These are phyloP conservation scores for Aspergillus indologenus DNA, from an alignment of 495 filamentous ascomycete genomes.

Conservation along the genomic window DNA sequence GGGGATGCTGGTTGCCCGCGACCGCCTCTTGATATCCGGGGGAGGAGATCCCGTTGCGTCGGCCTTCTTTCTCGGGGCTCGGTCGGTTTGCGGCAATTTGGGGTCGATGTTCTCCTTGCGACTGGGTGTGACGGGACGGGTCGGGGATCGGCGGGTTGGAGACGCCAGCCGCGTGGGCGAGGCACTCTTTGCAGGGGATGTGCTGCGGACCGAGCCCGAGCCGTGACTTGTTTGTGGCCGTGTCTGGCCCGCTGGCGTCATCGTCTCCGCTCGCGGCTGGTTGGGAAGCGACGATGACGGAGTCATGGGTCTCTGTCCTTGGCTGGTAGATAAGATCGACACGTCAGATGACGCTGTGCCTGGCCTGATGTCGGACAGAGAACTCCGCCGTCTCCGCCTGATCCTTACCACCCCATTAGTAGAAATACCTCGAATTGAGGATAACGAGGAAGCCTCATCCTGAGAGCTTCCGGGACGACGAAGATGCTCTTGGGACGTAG, in stretches of 20 bases:
- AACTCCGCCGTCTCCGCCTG: constrained; percentile 83
- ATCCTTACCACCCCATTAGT: constrained; percentile 38
- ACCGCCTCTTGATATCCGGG: constrained; percentile 44
- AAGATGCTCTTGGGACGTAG: constrained; percentile 39
- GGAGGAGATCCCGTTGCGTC: constrained; percentile 41
- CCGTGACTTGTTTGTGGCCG: constrained; percentile 36
- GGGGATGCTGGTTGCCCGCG: constrained; percentile 54
- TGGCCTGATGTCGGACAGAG: constrained; percentile 79
- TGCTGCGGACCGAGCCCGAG: constrained; percentile 28
- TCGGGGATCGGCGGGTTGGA: constrained; percentile 39
- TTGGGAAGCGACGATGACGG: constrained; percentile 27
- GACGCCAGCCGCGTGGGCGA: constrained; percentile 34
- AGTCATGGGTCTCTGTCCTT: constrained; percentile 35
- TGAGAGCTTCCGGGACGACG: constrained; percentile 49
- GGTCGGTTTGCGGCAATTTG: constrained; percentile 31
- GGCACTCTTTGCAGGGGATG: constrained; percentile 30
- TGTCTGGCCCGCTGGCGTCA: constrained; percentile 33
- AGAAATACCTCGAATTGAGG: constrained; percentile 34
- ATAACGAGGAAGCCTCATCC: constrained; percentile 36
- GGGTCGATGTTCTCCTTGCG: constrained; percentile 55
- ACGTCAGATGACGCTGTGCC: constrained; percentile 46
- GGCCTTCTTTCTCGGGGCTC: constrained; percentile 34
- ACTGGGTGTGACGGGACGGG: constrained; percentile 47
- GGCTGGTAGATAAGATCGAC: constrained; percentile 34
- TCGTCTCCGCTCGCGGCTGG: constrained; percentile 26